Evolutionary conservation across 2,329 filamentous ascomycete genomes (phyloP), one percentile per base, ranked within the genome.

Genomic region (Aspergillus pseudoviridinutans): DNA sequence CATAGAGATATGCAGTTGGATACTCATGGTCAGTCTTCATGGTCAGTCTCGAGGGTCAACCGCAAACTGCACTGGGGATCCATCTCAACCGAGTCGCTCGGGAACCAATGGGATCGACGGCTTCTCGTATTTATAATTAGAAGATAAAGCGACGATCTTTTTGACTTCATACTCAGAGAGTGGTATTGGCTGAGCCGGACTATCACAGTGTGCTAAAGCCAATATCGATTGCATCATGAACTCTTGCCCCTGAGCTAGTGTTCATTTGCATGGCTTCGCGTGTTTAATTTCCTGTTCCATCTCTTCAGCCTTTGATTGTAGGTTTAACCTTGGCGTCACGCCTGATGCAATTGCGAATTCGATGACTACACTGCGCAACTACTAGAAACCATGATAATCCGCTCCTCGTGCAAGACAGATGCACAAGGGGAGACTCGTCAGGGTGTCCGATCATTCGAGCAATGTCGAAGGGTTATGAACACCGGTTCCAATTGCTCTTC

Each of bases 91-190:
- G 6, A 53, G 28, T 12, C 20, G 24, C 46, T 54, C 44, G 44
- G 28, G 41, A 47, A 41, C 49, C 57, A 55, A 57, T 57, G 9
- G 29, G 57, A 63, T 55, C 52, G 52, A 52, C 52, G 38, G 27
- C 28, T 57, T 56, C 59, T 61, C 61, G 61, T 63, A 54, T 63
- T 61, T 60, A 63, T 61, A 58, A 61, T 58, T 63, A 63, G 52
- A 49, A 41, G 61, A 58, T 24, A 25, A 52, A 51, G 50, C 20
- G 57, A 55, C 56, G 54, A 59, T 59, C 56, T 55, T 54, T 32
- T 32, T 5, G 53, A 35, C 20, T 44, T 29, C 32, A 38, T 3
- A 35, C 32, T 38, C 5, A 25, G 27, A 4, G n/a, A 49, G 44
- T 32, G 46, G 28, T 14, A 32, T 24, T 44, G 20, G 20, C 10